These are phyloP conservation scores for Nigrograna mackinnonii DNA, from an alignment of 2,329 filamentous ascomycete genomes.

Conservation along the genomic window DNA sequence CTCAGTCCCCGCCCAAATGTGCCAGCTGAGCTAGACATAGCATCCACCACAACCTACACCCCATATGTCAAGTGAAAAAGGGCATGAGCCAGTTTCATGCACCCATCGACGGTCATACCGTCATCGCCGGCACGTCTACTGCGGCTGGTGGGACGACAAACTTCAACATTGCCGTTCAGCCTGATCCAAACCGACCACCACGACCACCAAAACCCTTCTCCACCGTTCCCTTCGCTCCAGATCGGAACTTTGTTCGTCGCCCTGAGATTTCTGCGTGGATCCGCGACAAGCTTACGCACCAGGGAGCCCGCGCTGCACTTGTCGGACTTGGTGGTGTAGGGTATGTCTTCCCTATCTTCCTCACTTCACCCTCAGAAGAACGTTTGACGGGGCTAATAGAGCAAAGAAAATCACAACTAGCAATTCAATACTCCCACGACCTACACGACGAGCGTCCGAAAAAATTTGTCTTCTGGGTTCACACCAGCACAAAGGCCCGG, in stretches of 20 bases:
- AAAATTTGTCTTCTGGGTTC: conserved; percentile 3
- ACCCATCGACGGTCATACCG: conserved; percentile 4
- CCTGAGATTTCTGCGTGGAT: conserved; percentile 23
- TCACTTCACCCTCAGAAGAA: too few relatives aligned
- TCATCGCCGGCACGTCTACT: conserved; percentile 8
- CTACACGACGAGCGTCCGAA: conserved; percentile 1
- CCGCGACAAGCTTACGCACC: conserved; percentile 33
- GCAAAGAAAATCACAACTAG: conserved; percentile 3
- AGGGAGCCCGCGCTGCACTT: conserved; percentile 27
- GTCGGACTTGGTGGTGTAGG: conserved; percentile 22
- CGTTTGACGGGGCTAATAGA: background rate
- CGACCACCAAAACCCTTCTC: conserved; percentile 20
- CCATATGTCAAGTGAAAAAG: background rate
- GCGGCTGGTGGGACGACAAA: conserved; percentile 6
- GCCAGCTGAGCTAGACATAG: too few relatives aligned
- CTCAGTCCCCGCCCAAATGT: too few relatives aligned
- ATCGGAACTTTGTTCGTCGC: conserved; percentile 31
- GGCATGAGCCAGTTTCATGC: conserved; percentile 5
- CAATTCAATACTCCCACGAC: background rate
- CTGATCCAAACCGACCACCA: background rate
- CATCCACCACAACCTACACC: background rate
- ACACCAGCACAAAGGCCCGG: conserved; percentile 4
- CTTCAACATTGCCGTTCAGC: conserved; percentile 4
- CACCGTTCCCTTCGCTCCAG: conserved; percentile 28
- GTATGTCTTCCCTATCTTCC: too few relatives aligned